Evolutionary conservation across 495 filamentous ascomycete genomes (phyloP).

Genomic region (Talaromyces adpressus): DNA sequence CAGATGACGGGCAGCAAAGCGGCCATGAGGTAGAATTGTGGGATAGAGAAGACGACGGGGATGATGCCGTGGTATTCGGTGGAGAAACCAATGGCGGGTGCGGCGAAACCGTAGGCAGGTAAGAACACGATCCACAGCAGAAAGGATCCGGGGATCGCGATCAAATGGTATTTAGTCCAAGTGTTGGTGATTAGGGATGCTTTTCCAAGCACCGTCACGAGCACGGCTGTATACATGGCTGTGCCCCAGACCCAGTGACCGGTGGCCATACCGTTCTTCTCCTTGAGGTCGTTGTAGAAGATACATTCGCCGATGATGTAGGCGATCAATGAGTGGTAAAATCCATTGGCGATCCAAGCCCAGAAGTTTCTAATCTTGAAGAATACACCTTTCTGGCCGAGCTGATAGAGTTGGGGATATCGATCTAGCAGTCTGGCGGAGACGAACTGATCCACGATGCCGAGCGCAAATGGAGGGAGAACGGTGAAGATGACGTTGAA

Average conservation of each 20-base stretch:
- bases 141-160: conserved; percentile 93
- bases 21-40: conserved; percentile 85
- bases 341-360: conserved; percentile 87
- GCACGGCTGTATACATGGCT: conserved; percentile 80
- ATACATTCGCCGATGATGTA: conserved; percentile 80
- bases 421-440: conserved; percentile 92
- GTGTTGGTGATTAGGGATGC: conserved; percentile 91
- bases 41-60: conserved; percentile 68
- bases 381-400: conserved; percentile 86
- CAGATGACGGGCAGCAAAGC: conserved; percentile 75
- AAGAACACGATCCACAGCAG: conserved; percentile 86
- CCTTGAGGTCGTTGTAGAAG: conserved; percentile 68
- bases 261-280: conserved; percentile 65
- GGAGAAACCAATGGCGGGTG: conserved; percentile 77
- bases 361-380: conserved; percentile 89
- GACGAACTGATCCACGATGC: conserved; percentile 97
- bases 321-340: conserved; percentile 90
- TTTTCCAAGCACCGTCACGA: conserved; percentile 91
- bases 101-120: conserved; percentile 83
- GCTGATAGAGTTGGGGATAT: conserved; percentile 92
- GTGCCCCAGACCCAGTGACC: conserved; percentile 99
- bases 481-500: conserved; percentile 99
- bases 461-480: conserved; percentile 87
- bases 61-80: conserved; percentile 81
- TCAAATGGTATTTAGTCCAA: conserved; percentile 97